A percentile compares a stretch with the other conserved stretches of the same genome.
phyloP scores from a whole-genome alignment of 805 yeast species.

The Schwanniomyces yamadae region DNA sequence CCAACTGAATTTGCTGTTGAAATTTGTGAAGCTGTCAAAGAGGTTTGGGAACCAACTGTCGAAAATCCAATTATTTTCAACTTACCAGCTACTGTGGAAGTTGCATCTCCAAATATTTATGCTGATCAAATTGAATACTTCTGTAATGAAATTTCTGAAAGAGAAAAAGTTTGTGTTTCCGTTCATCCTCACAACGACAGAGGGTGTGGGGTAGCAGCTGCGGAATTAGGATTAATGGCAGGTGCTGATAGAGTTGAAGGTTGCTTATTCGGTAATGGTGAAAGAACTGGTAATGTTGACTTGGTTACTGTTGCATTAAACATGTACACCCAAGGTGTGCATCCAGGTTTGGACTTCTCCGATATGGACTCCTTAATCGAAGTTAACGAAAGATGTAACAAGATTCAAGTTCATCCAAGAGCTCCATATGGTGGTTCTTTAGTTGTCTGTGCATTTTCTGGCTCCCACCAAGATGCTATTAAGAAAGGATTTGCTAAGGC shows the following conservation, averaged over 20 bases:
- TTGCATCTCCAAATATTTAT: constrained; percentile 70
- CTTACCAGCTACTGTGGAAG: constrained; percentile 80
- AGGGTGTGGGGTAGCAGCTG: constrained; percentile 83
- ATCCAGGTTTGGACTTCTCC: constrained; percentile 70
- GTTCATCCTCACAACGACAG: constrained; percentile 78
- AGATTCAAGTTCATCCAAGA: constrained; percentile 69
- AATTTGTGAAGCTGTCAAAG: constrained; percentile 76
- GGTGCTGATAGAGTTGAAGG: constrained; percentile 88
- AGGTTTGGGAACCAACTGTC: constrained; percentile 75
- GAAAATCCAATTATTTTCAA: constrained; percentile 75
- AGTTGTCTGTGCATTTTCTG: constrained; percentile 77
- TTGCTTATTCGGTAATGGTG: constrained; percentile 81
- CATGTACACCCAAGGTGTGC: constrained; percentile 74
- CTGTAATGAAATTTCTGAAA: constrained; percentile 62
- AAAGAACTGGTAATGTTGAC: constrained; percentile 83
- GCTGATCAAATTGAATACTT: constrained; percentile 82
- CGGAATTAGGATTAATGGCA: constrained; percentile 74
- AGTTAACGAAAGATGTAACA: constrained; percentile 73
- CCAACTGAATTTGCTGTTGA: constrained; percentile 72
- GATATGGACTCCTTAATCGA: constrained; percentile 66
- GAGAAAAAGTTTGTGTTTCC: constrained; percentile 69
- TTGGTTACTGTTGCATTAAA: constrained; percentile 72
- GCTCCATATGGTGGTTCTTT: constrained; percentile 81
- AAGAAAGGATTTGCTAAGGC: constrained; percentile 62
- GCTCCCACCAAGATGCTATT: constrained; percentile 71